Evolutionary conservation across 148 eudicot species (phyloP).

Genomic region (Fagopyrum esculentum): DNA sequence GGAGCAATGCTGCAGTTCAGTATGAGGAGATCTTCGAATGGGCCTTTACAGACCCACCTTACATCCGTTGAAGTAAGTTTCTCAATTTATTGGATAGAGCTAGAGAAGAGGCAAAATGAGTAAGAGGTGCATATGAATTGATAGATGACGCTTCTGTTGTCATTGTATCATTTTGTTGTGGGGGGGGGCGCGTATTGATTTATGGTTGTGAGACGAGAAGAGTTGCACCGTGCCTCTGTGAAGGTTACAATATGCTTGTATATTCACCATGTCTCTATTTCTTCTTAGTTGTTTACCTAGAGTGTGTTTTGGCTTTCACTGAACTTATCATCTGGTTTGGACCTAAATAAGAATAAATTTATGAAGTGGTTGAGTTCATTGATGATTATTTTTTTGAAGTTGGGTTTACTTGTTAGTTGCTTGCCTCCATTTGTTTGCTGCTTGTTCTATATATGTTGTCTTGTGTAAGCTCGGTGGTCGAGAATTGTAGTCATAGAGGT

Average conservation of each 20-base stretch:
- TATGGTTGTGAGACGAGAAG: not conserved
- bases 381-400: not conserved
- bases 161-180: not conserved
- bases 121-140: not conserved
- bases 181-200: too few relatives aligned
- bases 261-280: not conserved
- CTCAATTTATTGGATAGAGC: not conserved
- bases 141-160: not conserved
- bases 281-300: not conserved
- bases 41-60: slow-evolving; percentile 83
- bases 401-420: too few relatives aligned
- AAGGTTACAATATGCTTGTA: slow-evolving; percentile 1
- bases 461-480: too few relatives aligned
- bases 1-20: slow-evolving; percentile 91
- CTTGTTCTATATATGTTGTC: too few relatives aligned
- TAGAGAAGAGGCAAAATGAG: not conserved
- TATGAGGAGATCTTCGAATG: slow-evolving; percentile 84
- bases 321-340: not conserved
- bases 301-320: not conserved
- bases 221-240: not conserved
- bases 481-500: too few relatives aligned
- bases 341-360: not conserved
- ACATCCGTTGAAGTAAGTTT: slow-evolving; percentile 27
- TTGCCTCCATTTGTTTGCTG: too few relatives aligned
- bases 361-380: not conserved